These are phyloP conservation scores for Phytophthora tentaculata DNA, from an alignment of 352 stramenopile species.

Conservation along the genomic window DNA sequence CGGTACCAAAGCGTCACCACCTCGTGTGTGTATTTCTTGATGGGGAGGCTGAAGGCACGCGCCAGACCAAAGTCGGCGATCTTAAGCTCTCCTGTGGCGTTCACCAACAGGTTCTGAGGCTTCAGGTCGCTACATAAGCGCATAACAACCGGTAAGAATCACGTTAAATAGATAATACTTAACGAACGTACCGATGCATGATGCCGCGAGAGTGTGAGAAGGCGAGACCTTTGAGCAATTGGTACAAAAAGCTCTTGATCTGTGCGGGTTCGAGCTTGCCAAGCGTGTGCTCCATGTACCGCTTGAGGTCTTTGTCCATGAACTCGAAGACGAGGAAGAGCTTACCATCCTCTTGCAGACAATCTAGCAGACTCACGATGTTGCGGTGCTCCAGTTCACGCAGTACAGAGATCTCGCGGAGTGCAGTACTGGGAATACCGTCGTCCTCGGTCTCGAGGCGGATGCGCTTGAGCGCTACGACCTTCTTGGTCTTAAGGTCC, in stretches of 20 bases:
- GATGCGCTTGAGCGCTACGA: constrained; percentile 97
- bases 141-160: background rate
- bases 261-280: constrained; percentile 61
- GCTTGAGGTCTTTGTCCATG: constrained; percentile 98
- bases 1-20: constrained; percentile 99
- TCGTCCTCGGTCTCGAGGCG: constrained; percentile 99
- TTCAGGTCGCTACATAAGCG: constrained; percentile 92
- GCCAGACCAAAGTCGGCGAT: constrained; percentile 99
- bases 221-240: constrained; percentile 86
- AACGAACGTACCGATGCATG: constrained; percentile 78
- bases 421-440: constrained; percentile 97
- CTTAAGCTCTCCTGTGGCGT: constrained; percentile 94
- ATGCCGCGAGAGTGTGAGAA: constrained; percentile 90
- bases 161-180: background rate
- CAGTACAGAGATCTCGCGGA: constrained; percentile 98
- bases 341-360: constrained; percentile 94
- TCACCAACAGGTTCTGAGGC: constrained; percentile 98
- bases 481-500: constrained; percentile 90
- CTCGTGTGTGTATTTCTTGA: constrained; percentile 98
- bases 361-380: constrained; percentile 97
- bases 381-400: constrained; percentile 98
- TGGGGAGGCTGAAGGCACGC: constrained; percentile 96
- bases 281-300: constrained; percentile 93
- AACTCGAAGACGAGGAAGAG: constrained; percentile 99
- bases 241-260: constrained; percentile 86